phyloP scores from a whole-genome alignment of 2,329 filamentous ascomycete genomes.

The Trichoderma endophyticum region DNA sequence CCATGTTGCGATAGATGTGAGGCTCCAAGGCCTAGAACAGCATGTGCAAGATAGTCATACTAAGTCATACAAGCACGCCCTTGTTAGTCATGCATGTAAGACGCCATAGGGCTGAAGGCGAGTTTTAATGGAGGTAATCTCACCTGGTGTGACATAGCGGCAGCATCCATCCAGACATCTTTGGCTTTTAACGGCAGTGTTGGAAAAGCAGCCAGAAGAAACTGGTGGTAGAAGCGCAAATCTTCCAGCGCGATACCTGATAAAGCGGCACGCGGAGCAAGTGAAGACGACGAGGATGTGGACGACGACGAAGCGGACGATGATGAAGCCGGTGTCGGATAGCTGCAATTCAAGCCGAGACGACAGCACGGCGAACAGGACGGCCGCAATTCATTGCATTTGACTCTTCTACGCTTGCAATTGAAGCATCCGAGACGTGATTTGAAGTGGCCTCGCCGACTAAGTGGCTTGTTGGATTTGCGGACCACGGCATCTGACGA shows the following conservation, averaged over 20 bases:
- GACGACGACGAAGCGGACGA: neutral
- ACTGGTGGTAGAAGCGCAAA: slow-evolving; percentile 50
- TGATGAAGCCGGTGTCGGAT: slow-evolving; percentile 24
- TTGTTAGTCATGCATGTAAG: neutral
- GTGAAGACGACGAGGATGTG: neutral
- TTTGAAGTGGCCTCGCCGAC: slow-evolving; percentile 28
- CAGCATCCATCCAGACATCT: slow-evolving; percentile 34
- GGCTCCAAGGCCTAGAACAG: slow-evolving; percentile 38
- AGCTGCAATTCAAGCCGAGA: slow-evolving; percentile 35
- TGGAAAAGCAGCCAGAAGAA: slow-evolving; percentile 42
- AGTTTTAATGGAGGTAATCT: slow-evolving; percentile 2
- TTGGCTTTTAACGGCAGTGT: slow-evolving; percentile 34
- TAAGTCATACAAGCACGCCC: slow-evolving; percentile 18
- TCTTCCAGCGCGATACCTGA: slow-evolving; percentile 40
- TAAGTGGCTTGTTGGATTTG: slow-evolving; percentile 16
- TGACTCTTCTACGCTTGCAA: slow-evolving; percentile 32
- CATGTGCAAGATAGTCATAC: slow-evolving; percentile 38
- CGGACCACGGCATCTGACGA: neutral
- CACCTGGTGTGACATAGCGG: slow-evolving; percentile 35
- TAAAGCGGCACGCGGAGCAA: slow-evolving; percentile 17
- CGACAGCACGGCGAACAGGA: slow-evolving; percentile 32
- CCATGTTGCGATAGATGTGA: slow-evolving; percentile 35
- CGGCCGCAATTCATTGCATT: slow-evolving; percentile 32
- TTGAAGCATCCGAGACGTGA: slow-evolving; percentile 35
- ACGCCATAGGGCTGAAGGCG: neutral